Evolutionary conservation across 2,329 filamentous ascomycete genomes (phyloP), one percentile per base, ranked within the genome.

Genomic region (Colletotrichum plurivorum): DNA sequence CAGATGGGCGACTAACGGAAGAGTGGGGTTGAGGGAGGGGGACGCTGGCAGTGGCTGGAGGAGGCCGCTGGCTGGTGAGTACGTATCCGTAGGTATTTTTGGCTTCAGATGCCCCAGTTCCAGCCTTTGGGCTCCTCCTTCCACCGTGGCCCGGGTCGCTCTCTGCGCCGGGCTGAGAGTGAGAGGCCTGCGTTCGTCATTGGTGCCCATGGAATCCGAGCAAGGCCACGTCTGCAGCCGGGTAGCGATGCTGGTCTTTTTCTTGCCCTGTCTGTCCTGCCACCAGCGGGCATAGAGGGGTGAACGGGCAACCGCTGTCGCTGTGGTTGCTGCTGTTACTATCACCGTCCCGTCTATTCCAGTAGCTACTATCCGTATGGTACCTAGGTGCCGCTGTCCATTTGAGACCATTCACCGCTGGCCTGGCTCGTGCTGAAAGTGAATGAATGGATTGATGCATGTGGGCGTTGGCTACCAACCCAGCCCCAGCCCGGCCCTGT

Each of bases 11-110:
- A n/a, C 36, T 16, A 46, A 25, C 7, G 52, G 46, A 4, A 48
- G 9, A 48, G 52, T 61, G 18, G 52, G 46, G 36, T 54, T 9
- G 8, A 2, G 8, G 49, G 56, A 20, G 55, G 48, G 48, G 36
- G 36, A 53, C 16, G 7, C 55, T 53, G 36, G 31, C 22, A 61
- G 56, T 69, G 67, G 67, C 63, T 69, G 67, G 56, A 66, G 62
- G 31, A 43, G 12, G 18, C 18, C n/a, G 10, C 16, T n/a, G 22
- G 22, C 31, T 36, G 8, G 31, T 49, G n/a, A 18, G 46, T 49
- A 18, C n/a, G 5, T 18, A 48, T 10, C 15, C 18, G 3, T 18
- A 48, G 27, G 55, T 69, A 69, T 69, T 69, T 69, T 69, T 69
- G 66, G 66, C 66, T 69, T 69, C 55, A 46, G 66, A 36, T 36